Base-by-base conservation (phyloP, 768 basidiomycete genomes). In the Butyriboletus loyo region DNA sequence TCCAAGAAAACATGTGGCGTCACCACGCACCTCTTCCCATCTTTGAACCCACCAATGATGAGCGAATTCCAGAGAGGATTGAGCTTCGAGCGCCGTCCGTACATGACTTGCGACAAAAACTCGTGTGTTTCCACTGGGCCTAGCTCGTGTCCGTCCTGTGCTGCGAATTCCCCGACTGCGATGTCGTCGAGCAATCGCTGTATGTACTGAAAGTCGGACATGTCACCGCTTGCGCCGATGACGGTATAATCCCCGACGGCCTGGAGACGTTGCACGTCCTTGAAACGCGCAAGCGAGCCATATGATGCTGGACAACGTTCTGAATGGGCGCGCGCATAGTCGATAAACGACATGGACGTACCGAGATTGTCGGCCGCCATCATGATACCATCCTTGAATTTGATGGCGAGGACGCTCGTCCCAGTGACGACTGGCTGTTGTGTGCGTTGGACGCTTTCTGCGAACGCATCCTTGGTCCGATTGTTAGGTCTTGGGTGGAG, bases 341-440 rank as follows among this genome's bases (percentile, higher is more conserved):
- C 8, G 27, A 30, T 44, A 30, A 27, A 24, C 34, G 22, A 34
- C 19, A 30, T 8, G 52, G 46, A 69, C 81, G 50, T 56, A 95
- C 95, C 95, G 46, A 98, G 87, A 64, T 88, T 98, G 77, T 99
- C 97, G 34, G 97, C 94, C 28, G 97, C 94, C 79, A 99, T 85
- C 91, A 99, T 96, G 58, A 99, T 83, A 9, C 97, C 97, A 63
- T 92, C 93, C 71, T 95, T 93, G 80, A 81, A 98, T 72, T 91
- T 90, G 72, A 99, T 77, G 3, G 89, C 97, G 31, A 99, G 80
- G 6, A 99, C 93, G 51, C 88, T 91, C n/a, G 96, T 95, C 52
- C 96, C 97, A 0, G 96, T 98, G 9, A 98, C 92, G 54, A 98
- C 86, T 10, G 97, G 97, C 63, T 94, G 89, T 64, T 92, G 92